These are phyloP conservation scores for Trypanosoma rangeli DNA, from an alignment of 208 protist genomes.

Conservation along the genomic window DNA sequence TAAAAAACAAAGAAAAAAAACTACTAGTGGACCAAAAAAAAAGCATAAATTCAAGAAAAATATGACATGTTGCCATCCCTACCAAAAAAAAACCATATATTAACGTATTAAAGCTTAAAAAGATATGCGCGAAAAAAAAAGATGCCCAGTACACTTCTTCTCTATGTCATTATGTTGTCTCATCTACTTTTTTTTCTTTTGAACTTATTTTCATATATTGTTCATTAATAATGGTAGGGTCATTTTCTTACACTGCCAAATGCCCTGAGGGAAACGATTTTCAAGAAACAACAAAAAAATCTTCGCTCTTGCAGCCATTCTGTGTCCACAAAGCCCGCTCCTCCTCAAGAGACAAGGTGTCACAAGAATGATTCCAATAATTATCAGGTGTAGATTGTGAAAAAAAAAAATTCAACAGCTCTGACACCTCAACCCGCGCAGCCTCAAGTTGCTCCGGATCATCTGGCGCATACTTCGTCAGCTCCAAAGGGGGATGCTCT, in stretches of 20 bases:
- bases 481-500: slow-evolving; percentile 5
- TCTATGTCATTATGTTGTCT: too few relatives aligned
- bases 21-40: not conserved
- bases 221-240: too few relatives aligned
- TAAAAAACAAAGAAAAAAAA: slow-evolving; percentile 10
- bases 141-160: too few relatives aligned
- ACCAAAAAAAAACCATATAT: not conserved
- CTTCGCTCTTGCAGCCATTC: slow-evolving; percentile 10
- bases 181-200: too few relatives aligned
- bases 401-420: slow-evolving; percentile 10
- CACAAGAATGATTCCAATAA: slow-evolving; percentile 24
- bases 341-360: slow-evolving; percentile 22
- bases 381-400: slow-evolving; percentile 3
- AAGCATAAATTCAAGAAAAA: slow-evolving; percentile 14
- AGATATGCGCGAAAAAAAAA: too few relatives aligned
- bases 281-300: slow-evolving; percentile 29
- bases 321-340: slow-evolving; percentile 16
- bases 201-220: too few relatives aligned
- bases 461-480: slow-evolving; percentile 6
- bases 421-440: slow-evolving; percentile 13
- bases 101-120: too few relatives aligned
- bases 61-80: slow-evolving; percentile 7
- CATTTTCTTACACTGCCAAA: not conserved
- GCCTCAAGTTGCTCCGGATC: slow-evolving; percentile 17
- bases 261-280: not conserved